Conservation (phyloP, 1,284 basidiomycete species). For the Ustilago cynodontis region DNA sequence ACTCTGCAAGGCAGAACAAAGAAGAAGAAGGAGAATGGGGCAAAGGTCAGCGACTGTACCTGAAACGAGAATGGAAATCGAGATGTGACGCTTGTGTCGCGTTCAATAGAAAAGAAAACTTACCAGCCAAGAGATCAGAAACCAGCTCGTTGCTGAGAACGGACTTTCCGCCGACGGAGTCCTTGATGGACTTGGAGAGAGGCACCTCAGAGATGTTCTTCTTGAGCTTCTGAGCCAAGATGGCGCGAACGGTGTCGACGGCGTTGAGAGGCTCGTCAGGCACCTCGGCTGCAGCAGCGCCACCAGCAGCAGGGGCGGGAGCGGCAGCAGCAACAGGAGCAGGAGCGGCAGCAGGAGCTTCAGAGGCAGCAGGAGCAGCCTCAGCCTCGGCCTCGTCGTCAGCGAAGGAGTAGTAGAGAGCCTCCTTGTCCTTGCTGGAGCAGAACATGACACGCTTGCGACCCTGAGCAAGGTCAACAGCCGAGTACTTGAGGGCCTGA, state of each 20-base stretch:
- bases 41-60: conserved; percentile 42
- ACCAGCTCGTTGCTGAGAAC: conserved; percentile 97
- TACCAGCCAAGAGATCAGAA: conserved; percentile 79
- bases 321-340: conserved; percentile 72
- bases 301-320: conserved; percentile 72
- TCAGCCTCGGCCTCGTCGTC: conserved; percentile 76
- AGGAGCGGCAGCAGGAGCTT: conserved; percentile 68
- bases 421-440: conserved; percentile 93
- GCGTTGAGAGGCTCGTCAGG: conserved; percentile 93
- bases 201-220: conserved; percentile 90
- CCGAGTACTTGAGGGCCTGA: conserved; percentile 94
- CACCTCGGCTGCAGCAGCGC: conserved; percentile 76
- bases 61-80: not conserved
- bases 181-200: conserved; percentile 95
- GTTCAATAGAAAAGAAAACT: conserved; percentile 10
- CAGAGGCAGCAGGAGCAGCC: conserved; percentile 72
- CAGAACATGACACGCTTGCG: conserved; percentile 87
- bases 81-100: not conserved
- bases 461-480: conserved; percentile 85
- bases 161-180: conserved; percentile 97
- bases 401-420: conserved; percentile 98
- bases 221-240: conserved; percentile 98
- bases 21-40: conserved; percentile 14
- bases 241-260: conserved; percentile 85
- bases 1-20: conserved; percentile 58